Base-by-base conservation (phyloP, 2,329 filamentous ascomycete genomes). In the Calonectria pseudoreteaudii region DNA sequence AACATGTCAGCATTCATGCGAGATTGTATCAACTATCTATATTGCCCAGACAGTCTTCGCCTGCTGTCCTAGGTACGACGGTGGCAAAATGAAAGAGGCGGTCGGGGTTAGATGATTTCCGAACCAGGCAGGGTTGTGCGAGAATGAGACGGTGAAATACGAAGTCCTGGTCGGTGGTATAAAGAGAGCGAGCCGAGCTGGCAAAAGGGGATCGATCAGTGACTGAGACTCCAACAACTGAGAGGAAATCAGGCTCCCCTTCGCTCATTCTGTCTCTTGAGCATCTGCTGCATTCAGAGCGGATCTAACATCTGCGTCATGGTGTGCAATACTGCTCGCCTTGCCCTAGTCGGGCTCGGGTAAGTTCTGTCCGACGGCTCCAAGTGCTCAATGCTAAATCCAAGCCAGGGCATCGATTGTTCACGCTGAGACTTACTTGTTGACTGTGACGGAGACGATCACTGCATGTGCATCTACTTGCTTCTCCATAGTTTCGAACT, bases 361-460 rank as follows among this genome's bases (percentile, higher is more conserved):
- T 84, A 76, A 31, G 76, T 72, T 18, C 20, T 30, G 65, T 18
- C 38, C 31, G 36, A 58, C 8, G 23, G 9, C 53, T 60, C 30
- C 23, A 23, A 14, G 26, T 1, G 20, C 10, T 47, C 16, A 14
- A 4, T 66, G 58, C 70, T 79, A 31, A 79, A 73, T 75, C 26
- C 68, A 30, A 18, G 30, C 66, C 49, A 84, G 83, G 65, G 78
- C 77, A 4, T 71, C 75, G 41, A 38, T 79, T 23, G 81, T 75
- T 23, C 68, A 28, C 26, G 82, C 82, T 7, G 75, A 78, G 36
- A 76, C 77, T 1, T 72, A 78, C 5, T 82, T 82, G 3, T 73
- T 83, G 9, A 85, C 84, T 11, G 79, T 84, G 26, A 84, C 82
- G 10, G 76, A 78, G 68, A 84, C 83, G 2, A 75, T 82, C 30